Evolutionary conservation across 768 basidiomycete species (phyloP), one percentile per base, ranked within the genome.

Genomic region (Fibroporia radiculosa): DNA sequence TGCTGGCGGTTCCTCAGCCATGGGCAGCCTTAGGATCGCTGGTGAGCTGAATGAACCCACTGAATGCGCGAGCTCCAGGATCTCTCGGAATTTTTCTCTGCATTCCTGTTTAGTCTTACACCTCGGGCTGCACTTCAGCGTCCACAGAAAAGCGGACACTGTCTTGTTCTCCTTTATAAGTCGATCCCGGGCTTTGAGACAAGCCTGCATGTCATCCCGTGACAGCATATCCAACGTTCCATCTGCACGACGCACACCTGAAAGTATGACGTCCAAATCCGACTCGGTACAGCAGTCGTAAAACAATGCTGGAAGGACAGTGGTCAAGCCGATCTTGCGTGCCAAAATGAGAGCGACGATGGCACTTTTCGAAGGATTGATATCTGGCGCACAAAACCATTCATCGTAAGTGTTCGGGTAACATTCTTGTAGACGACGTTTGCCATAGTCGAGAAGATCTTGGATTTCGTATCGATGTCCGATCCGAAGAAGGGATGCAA

Each of bases 251-350:
- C 33, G 40, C 37, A 44, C 45, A 28, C 42, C 38, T 20, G 18
- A 7, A 12, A 43, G 16, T 14, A 43, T 18, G n/a, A 20, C 31
- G 4, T 32, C 19, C 11, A 13, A 19, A 4, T 3, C 18, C 14
- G 38, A 13, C n/a, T 24, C n/a, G 20, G 23, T 11, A n/a, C 41
- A 42, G 29, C 48, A 52, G 18, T 16, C 18, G 10, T 6, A 26
- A 16, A 52, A 33, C 2, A 44, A 47, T 3, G 41, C 16, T 3
- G 51, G 51, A 7, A 52, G 47, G 18, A 52, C 46, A n/a, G 51
- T 42, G 19, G 39, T 18, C 10, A 48, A 48, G 23, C 46, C 31
- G 13, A 48, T 52, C 6, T 45, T 29, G 19, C 41, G 34, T 3
- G 51, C 47, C 29, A 48, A 35, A 34, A 49, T 53, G 25, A 53